Conservation (phyloP, 2,329 filamentous ascomycete species). For the Diaporthe destruens region DNA sequence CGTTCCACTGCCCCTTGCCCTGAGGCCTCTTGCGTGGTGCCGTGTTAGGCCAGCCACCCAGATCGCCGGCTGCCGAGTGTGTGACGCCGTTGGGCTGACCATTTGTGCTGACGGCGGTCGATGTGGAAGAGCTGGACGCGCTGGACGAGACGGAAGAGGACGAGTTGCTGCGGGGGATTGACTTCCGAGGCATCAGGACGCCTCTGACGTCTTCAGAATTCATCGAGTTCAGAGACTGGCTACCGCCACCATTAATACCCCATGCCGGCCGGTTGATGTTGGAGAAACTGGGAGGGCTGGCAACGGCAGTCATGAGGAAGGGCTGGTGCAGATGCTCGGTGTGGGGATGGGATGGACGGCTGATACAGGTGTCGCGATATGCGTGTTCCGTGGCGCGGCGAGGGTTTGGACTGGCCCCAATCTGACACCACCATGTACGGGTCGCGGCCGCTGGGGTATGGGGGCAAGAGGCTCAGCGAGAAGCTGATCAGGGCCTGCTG, state of each 20-base stretch:
- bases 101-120: conserved; percentile 74
- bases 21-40: conserved; percentile 65
- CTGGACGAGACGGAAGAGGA: conserved; percentile 85
- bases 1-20: conserved; percentile 64
- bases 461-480: conserved; percentile 43
- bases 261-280: conserved; percentile 75
- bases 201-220: conserved; percentile 86
- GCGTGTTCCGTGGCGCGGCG: conserved; percentile 34
- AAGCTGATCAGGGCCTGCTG: conserved; percentile 28
- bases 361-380: conserved; percentile 44
- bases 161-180: conserved; percentile 87
- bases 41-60: conserved; percentile 64
- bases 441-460: conserved; percentile 31
- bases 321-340: conserved; percentile 42
- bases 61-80: conserved; percentile 60
- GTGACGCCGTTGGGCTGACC: conserved; percentile 71
- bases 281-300: conserved; percentile 73
- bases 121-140: conserved; percentile 69
- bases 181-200: conserved; percentile 92
- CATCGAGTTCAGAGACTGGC: conserved; percentile 71
- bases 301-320: conserved; percentile 75
- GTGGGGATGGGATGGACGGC: conserved; percentile 42
- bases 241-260: conserved; percentile 66
- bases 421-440: conserved; percentile 47
- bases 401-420: conserved; percentile 36